These are phyloP conservation scores for Fagopyrum homotropicum DNA, from an alignment of 148 eudicot genomes.

Conservation along the genomic window DNA sequence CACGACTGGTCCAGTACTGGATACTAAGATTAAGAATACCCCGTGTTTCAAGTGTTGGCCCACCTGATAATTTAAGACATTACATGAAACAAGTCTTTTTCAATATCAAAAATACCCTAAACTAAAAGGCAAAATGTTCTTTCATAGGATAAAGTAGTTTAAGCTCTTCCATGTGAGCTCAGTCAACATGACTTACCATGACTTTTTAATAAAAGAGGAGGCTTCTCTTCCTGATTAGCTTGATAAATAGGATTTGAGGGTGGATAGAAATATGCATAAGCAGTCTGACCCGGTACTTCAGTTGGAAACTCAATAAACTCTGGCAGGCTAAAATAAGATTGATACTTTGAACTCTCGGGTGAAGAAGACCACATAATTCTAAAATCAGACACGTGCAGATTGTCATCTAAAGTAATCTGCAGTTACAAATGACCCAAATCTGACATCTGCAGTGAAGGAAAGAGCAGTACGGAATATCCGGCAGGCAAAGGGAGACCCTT, in stretches of 20 bases:
- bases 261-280: conserved; percentile 91
- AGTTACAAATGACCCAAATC: background rate
- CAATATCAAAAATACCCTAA: background rate
- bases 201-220: conserved; percentile 81
- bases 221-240: conserved; percentile 65
- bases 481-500: background rate
- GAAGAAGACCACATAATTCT: conserved; percentile 77
- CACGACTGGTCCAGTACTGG: conserved; percentile 98
- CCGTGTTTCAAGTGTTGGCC: conserved; percentile 82
- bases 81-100: background rate
- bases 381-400: conserved; percentile 50
- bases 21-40: conserved; percentile 71
- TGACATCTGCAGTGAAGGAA: background rate
- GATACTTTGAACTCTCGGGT: conserved; percentile 48
- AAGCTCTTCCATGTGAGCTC: background rate
- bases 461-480: background rate
- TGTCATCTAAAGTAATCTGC: conserved; percentile 70
- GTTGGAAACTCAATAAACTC: conserved; percentile 92
- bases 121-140: background rate
- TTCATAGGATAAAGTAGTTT: background rate
- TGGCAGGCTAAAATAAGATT: conserved; percentile 68
- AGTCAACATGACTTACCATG: conserved; percentile 53
- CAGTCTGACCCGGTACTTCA: conserved; percentile 71
- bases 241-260: conserved; percentile 73
- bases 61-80: conserved; percentile 38